Conservation (phyloP, 805 yeast species). For the Groenewaldozyma tartarivorans region DNA sequence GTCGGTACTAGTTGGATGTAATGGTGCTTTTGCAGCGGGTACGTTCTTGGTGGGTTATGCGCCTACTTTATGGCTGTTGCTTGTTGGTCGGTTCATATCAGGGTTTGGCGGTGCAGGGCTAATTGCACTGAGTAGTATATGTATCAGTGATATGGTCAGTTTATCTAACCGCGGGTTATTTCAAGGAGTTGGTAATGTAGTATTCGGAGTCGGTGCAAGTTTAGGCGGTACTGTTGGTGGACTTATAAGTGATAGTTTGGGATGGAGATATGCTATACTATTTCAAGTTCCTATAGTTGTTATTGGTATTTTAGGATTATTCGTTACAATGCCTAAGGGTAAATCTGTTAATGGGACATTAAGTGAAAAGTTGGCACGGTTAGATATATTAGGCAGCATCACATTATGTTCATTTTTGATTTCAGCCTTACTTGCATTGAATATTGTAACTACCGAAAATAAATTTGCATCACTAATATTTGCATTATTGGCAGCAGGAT, state of each 20-base stretch:
- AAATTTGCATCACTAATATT: conserved; percentile 34
- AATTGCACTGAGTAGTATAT: conserved; percentile 61
- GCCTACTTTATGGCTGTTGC: conserved; percentile 43
- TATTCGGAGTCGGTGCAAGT: conserved; percentile 68
- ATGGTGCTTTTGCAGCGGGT: conserved; percentile 36
- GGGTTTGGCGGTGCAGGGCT: conserved; percentile 93
- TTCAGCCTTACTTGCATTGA: conserved; percentile 49
- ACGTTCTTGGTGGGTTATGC: conserved; percentile 46
- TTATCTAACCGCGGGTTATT: conserved; percentile 67
- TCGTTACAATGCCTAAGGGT: conserved; percentile 1
- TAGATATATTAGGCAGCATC: conserved; percentile 60
- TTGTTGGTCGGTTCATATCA: conserved; percentile 67
- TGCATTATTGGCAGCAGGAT: conserved; percentile 32
- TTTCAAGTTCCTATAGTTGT: conserved; percentile 33
- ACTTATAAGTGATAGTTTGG: conserved; percentile 38
- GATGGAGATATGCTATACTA: conserved; percentile 51
- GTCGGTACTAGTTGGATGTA: conserved; percentile 33
- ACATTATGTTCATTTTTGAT: conserved; percentile 50
- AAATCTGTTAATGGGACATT: not conserved
- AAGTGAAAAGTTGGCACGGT: conserved; percentile 41
- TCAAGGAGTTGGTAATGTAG: conserved; percentile 73
- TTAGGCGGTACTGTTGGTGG: conserved; percentile 57
- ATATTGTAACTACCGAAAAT: conserved; percentile 52
- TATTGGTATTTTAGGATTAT: conserved; percentile 22
- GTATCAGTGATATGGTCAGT: conserved; percentile 68